Conservation (phyloP, 2,329 filamentous ascomycete genomes). For the Fusarium illudens region DNA sequence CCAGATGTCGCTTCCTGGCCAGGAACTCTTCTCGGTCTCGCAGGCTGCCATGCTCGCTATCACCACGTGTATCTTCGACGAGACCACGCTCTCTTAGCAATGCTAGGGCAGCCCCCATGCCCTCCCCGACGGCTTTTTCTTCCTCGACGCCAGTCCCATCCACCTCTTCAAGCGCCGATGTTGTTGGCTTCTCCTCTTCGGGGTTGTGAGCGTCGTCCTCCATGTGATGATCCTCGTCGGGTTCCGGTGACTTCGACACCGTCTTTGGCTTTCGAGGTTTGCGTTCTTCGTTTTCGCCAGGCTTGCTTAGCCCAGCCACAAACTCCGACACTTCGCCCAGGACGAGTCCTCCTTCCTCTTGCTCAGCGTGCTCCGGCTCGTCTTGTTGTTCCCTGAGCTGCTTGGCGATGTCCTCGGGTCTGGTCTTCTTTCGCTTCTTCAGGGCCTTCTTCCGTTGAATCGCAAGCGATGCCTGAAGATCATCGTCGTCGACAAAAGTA, state of each 20-base stretch:
- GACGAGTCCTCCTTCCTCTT: conserved; percentile 70
- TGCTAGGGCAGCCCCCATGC: conserved; percentile 82
- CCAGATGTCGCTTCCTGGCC: conserved; percentile 73
- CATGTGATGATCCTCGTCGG: conserved; percentile 56
- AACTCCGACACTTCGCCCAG: conserved; percentile 97
- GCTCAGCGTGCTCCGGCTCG: conserved; percentile 54
- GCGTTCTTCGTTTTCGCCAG: conserved; percentile 63
- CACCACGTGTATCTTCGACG: conserved; percentile 70
- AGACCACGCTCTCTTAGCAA: conserved; percentile 88
- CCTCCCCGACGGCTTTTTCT: conserved; percentile 80
- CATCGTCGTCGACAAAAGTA: conserved; percentile 87
- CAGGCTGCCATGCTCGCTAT: conserved; percentile 71
- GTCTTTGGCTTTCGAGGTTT: conserved; percentile 57
- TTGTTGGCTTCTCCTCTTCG: conserved; percentile 46
- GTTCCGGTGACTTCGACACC: conserved; percentile 47
- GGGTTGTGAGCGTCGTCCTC: conserved; percentile 50
- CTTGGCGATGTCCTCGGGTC: conserved; percentile 86
- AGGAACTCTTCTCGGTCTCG: conserved; percentile 82
- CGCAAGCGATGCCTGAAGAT: conserved; percentile 86
- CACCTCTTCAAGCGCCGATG: conserved; percentile 47
- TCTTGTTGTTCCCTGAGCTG: conserved; percentile 75
- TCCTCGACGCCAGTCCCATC: conserved; percentile 78
- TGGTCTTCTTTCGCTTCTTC: conserved; percentile 89
- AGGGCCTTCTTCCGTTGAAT: conserved; percentile 83
- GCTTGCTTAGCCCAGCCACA: conserved; percentile 82